Percentiles rank a stretch among this genome's conserved stretches.
These are phyloP conservation scores for Desmodesmus armatus DNA, from an alignment of 139 green algal species.

Conservation along the genomic window DNA sequence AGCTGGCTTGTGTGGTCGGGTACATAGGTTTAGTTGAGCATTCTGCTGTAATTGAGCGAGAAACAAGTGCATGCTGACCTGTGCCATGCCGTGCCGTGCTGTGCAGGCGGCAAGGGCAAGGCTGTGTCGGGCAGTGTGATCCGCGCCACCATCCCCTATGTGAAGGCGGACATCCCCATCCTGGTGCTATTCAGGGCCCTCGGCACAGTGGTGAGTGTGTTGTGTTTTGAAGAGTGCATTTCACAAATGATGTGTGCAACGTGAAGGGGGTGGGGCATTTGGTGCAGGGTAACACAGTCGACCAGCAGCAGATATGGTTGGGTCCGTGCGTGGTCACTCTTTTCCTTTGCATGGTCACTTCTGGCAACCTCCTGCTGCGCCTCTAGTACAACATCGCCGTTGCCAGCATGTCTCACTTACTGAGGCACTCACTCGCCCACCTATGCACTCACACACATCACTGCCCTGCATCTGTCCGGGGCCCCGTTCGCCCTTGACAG, in stretches of 20 bases:
- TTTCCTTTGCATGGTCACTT: not conserved
- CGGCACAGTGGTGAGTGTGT: conserved; percentile 82
- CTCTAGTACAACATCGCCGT: not conserved
- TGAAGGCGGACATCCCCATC: conserved; percentile 88
- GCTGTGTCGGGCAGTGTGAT: conserved; percentile 64
- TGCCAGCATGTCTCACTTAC: too few species aligned
- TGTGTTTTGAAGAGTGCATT: too few species aligned
- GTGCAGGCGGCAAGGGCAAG: conserved; percentile 46
- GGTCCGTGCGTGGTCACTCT: too few species aligned
- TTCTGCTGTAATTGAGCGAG: too few species aligned
- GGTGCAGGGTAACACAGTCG: too few species aligned
- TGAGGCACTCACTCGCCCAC: not conserved
- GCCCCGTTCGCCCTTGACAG: conserved; percentile 47
- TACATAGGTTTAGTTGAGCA: too few species aligned
- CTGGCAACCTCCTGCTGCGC: not conserved
- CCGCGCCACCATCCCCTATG: conserved; percentile 79
- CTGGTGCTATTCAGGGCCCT: conserved; percentile 92
- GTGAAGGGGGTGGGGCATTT: too few species aligned
- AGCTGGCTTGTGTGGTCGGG: too few species aligned
- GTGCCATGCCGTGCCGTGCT: too few species aligned
- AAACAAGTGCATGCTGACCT: too few species aligned
- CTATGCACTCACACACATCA: not conserved
- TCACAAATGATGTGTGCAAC: too few species aligned
- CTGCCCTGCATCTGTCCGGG: not conserved
- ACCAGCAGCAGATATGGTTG: too few species aligned